Evolutionary conservation across 257 asterid genomes (phyloP).

Genomic region (Galeopsis tetrahit): DNA sequence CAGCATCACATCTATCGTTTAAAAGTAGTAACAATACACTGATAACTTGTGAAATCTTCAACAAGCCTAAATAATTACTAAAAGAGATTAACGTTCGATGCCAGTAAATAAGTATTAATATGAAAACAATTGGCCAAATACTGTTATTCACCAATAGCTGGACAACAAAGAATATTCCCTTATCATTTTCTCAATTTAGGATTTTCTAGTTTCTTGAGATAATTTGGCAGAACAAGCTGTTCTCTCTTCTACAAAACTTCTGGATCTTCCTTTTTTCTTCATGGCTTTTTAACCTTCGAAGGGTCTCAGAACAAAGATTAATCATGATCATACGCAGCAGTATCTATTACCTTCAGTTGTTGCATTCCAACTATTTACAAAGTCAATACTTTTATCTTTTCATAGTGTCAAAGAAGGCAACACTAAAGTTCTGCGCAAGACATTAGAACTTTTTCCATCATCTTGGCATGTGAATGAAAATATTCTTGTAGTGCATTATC

Average conservation of each 20-base stretch:
- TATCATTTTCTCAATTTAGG: slow-evolving; percentile 2
- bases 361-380: not conserved
- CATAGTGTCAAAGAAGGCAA: not conserved
- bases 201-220: not conserved
- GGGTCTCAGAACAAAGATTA: too few species aligned
- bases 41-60: slow-evolving; percentile 12
- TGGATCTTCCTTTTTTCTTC: not conserved
- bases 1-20: slow-evolving; percentile 27
- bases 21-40: not conserved
- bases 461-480: slow-evolving; percentile 15
- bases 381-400: not conserved
- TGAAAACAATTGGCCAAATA: not conserved
- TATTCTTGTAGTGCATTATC: not conserved
- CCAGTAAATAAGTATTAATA: not conserved
- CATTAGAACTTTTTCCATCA: not conserved
- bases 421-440: not conserved
- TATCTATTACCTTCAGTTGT: too few species aligned
- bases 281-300: not conserved
- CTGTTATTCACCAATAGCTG: not conserved
- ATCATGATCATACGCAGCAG: too few species aligned
- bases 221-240: not conserved
- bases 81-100: slow-evolving; percentile 4
- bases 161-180: not conserved
- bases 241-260: slow-evolving; percentile 11
- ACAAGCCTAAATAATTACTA: slow-evolving; percentile 4